phyloP scores from a whole-genome alignment of 2,329 filamentous ascomycete genomes.

The Colletotrichum plurivorum region DNA sequence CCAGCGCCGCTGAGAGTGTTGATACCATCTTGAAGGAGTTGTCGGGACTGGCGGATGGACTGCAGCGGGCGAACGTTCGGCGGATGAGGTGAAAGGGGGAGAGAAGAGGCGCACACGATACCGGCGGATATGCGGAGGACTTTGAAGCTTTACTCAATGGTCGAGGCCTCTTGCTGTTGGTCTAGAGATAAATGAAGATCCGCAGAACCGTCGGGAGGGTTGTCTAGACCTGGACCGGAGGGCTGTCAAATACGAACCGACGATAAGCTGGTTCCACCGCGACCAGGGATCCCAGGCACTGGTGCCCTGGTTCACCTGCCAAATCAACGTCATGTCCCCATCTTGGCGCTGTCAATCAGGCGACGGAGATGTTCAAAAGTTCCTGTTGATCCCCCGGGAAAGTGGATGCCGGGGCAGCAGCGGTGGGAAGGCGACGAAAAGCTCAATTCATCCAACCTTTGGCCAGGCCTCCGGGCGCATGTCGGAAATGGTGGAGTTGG shows the following conservation, averaged over 20 bases:
- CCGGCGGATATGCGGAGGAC: background rate
- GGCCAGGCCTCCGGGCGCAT: background rate
- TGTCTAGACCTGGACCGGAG: background rate
- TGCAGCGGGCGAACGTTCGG: conserved; percentile 4
- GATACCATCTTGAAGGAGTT: conserved; percentile 20
- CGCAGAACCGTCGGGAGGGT: conserved; percentile 10
- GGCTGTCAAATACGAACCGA: conserved; percentile 32
- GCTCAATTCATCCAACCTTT: background rate
- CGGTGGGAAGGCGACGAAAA: conserved; percentile 14
- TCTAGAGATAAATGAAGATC: conserved; percentile 3
- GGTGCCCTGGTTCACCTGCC: conserved; percentile 12
- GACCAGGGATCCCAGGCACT: conserved; percentile 20
- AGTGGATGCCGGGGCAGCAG: conserved; percentile 1
- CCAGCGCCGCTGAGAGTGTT: conserved; percentile 27
- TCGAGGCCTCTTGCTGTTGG: background rate
- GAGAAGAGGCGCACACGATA: background rate
- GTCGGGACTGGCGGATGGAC: background rate
- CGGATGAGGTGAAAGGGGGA: background rate
- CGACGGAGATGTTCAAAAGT: background rate
- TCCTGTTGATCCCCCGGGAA: conserved; percentile 20
- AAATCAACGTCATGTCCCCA: conserved; percentile 33
- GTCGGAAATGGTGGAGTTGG: background rate
- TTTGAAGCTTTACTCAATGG: background rate
- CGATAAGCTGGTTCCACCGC: conserved; percentile 29
- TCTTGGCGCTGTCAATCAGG: conserved; percentile 18